Base-by-base conservation (phyloP, 352 stramenopile species). In the Globisporangium nunn region DNA sequence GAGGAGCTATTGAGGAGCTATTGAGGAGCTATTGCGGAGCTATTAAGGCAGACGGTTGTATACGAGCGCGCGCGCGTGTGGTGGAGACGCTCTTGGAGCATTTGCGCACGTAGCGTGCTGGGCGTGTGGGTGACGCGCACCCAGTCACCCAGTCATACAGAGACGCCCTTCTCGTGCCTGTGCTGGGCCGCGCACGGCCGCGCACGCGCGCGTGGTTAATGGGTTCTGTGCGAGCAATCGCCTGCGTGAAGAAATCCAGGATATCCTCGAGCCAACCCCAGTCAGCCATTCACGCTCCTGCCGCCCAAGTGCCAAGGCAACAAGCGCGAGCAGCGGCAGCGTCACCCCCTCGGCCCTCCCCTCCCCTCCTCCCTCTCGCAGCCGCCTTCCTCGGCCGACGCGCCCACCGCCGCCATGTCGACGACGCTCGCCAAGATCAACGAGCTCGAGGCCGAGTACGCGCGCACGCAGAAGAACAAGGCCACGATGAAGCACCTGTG, bases 391-490 rank as follows among this genome's bases (percentile, higher is more conserved):
- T 18, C 46, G 5, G 23, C 10, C 18, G 35, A 8, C 33, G 10
- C 33, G 6, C 47, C 30, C 3, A 10, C 18, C 23, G 28, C 7
- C 30, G 52, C 30, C 49, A 62, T 87, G 75, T 85, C 77, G 65
- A 77, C 85, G 52, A 63, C 81, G 1, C 80, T 90, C 68, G 57
- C 61, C 57, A 85, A 83, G 63, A 95, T 95, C 78, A 71, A 82
- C 54, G 82, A 93, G 68, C 69, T 95, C 51, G 82, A 95, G 67
- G 51, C 68, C 47, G 85, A 99, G 81, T 98, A 99, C 81, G 83
- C 91, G 51, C 81, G 96, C 60, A 99, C 96, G 68, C 97, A 99
- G 85, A 99, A 99, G 82, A 99, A 99, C 76, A 99, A 99, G 80
- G 97, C 97, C 46, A 99, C 97, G 1, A 98, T 98, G 78, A 98